Conservation (phyloP, 2,329 filamentous ascomycete genomes). For the Beauveria australis region DNA sequence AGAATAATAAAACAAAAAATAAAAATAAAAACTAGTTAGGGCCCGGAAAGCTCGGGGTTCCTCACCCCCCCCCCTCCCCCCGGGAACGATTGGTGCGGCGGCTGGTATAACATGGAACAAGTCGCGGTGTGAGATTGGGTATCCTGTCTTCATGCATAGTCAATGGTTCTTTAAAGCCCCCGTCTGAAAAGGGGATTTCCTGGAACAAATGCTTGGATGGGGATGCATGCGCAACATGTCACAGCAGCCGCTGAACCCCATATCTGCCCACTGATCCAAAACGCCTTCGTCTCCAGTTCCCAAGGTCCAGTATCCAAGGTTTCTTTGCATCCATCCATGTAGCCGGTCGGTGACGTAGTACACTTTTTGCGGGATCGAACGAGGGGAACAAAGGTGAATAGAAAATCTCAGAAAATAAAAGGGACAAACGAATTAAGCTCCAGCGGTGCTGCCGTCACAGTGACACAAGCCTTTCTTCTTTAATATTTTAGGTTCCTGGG, state of each 20-base stretch:
- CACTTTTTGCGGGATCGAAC: not conserved
- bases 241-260: conserved; percentile 3
- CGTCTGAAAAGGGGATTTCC: not conserved
- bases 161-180: not conserved
- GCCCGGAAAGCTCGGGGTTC: conserved; percentile 1
- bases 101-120: not conserved
- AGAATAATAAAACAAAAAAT: not conserved
- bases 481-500: too few species aligned
- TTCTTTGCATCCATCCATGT: not conserved
- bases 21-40: not conserved
- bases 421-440: too few species aligned
- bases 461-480: too few species aligned
- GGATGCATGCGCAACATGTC: not conserved
- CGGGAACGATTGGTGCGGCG: not conserved
- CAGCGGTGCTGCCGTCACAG: too few species aligned
- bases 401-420: too few species aligned
- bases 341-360: conserved; percentile 1
- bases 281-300: not conserved
- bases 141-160: not conserved
- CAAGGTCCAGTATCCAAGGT: not conserved
- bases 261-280: not conserved
- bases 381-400: not conserved
- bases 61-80: not conserved
- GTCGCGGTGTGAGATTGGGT: not conserved
- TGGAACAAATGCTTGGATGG: not conserved